These are phyloP conservation scores for Aspergillus brasiliensis DNA, from an alignment of 2,329 filamentous ascomycete species.

Conservation along the genomic window DNA sequence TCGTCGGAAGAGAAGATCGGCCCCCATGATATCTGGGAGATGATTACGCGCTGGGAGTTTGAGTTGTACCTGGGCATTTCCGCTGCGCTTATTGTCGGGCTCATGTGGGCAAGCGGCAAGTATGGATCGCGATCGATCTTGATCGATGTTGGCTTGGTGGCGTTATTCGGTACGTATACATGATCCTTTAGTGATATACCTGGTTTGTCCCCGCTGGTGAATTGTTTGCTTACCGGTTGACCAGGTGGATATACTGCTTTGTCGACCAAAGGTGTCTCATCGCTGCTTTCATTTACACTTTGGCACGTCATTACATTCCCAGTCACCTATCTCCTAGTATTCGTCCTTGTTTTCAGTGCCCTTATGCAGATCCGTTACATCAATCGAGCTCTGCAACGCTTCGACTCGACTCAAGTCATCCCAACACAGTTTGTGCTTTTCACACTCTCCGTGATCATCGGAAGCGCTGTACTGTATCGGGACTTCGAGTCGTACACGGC, in stretches of 20 bases:
- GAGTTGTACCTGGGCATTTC: constrained; percentile 86
- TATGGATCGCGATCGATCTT: constrained; percentile 87
- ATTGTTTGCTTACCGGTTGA: constrained; percentile 17
- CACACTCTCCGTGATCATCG: constrained; percentile 91
- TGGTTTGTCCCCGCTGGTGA: not conserved
- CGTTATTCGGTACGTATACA: constrained; percentile 72
- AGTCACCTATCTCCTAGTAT: constrained; percentile 82
- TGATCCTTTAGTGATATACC: not conserved
- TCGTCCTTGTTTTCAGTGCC: constrained; percentile 78
- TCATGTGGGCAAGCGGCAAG: constrained; percentile 80
- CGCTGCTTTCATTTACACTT: constrained; percentile 86
- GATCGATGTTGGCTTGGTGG: constrained; percentile 90
- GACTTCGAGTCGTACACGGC: constrained; percentile 85
- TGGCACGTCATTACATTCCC: constrained; percentile 88
- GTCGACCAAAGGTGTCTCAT: constrained; percentile 94
- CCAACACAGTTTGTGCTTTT: constrained; percentile 97
- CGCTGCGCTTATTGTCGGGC: constrained; percentile 66
- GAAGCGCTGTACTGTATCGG: constrained; percentile 88
- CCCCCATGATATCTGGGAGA: constrained; percentile 83
- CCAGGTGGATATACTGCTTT: constrained; percentile 92
- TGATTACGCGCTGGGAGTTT: constrained; percentile 86
- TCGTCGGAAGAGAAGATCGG: constrained; percentile 87
- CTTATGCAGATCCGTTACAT: constrained; percentile 97
- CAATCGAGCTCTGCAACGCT: constrained; percentile 85
- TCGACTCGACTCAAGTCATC: constrained; percentile 97